Percentiles rank a stretch among this genome's conserved stretches.
Conservation (phyloP, 2,329 filamentous ascomycete genomes). For the Sporothrix variecibatus region DNA sequence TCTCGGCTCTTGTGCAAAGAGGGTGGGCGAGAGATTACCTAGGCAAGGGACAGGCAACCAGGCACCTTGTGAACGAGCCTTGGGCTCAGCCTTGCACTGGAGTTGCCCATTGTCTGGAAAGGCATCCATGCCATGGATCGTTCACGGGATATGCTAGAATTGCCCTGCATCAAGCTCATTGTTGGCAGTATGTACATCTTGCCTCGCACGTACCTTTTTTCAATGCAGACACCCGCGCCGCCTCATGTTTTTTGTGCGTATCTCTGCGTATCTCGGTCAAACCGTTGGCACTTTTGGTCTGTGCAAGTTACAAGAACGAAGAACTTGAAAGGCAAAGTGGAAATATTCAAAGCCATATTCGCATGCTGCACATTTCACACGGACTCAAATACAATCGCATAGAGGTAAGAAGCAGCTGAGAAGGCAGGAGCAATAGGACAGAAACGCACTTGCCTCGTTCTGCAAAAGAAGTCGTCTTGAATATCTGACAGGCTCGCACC, state of each 20-base stretch:
- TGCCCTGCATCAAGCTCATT: neutral
- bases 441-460: neutral
- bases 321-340: neutral
- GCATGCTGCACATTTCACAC: no score
- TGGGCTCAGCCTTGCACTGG: conserved; percentile 3
- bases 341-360: neutral
- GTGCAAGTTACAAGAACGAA: neutral
- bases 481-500: neutral
- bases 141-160: neutral
- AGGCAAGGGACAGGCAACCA: neutral
- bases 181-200: neutral
- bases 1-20: neutral
- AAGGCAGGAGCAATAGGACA: neutral
- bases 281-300: neutral
- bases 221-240: neutral
- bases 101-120: no score
- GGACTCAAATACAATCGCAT: neutral
- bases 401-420: neutral
- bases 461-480: neutral
- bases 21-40: neutral
- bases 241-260: neutral
- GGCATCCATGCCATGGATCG: neutral
- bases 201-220: neutral
- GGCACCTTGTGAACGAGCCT: neutral
- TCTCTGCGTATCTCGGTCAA: neutral